A percentile compares a stretch with the other conserved stretches of the same genome.
These are phyloP conservation scores for Phytophthora ramorum DNA, from an alignment of 352 stramenopile species.

Conservation along the genomic window DNA sequence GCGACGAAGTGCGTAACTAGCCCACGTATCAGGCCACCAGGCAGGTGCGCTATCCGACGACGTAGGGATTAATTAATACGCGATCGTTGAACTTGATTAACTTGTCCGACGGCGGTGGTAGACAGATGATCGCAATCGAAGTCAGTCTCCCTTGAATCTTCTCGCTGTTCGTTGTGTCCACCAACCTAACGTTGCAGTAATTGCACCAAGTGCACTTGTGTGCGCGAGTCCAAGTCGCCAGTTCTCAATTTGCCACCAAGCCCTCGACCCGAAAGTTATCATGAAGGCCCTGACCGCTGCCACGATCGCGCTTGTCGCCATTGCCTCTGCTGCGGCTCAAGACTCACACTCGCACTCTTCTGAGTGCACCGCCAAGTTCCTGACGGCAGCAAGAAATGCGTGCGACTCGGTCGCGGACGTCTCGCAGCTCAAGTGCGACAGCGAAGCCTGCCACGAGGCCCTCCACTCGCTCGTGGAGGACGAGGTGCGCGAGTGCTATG, in stretches of 20 bases:
- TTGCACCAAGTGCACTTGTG: not conserved
- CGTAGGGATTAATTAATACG: not conserved
- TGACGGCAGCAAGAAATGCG: constrained; percentile 32
- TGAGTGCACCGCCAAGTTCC: constrained; percentile 33
- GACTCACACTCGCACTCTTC: constrained; percentile 21
- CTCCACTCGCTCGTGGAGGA: constrained; percentile 52
- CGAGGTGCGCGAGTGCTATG: constrained; percentile 44
- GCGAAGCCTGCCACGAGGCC: constrained; percentile 40
- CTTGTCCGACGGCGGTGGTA: constrained; percentile 24
- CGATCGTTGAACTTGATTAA: constrained; percentile 2
- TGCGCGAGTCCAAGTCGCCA: constrained; percentile 14
- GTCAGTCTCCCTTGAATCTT: not conserved
- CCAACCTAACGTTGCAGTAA: not conserved
- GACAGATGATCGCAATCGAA: not conserved
- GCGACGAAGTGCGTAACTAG: not conserved
- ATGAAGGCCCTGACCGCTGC: constrained; percentile 34
- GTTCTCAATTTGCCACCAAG: constrained; percentile 30
- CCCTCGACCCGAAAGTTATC: not conserved
- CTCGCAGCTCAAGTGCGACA: constrained; percentile 51
- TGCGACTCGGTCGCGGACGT: constrained; percentile 48
- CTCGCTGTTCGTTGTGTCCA: constrained; percentile 7
- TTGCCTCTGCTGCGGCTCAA: constrained; percentile 19
- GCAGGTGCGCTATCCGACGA: constrained; percentile 10
- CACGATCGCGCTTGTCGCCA: constrained; percentile 10
- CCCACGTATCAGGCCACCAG: too few species aligned